Percentiles rank a stretch among this genome's conserved stretches.
Conservation (phyloP, 768 basidiomycete genomes). For the Melanogaster broomeanus region DNA sequence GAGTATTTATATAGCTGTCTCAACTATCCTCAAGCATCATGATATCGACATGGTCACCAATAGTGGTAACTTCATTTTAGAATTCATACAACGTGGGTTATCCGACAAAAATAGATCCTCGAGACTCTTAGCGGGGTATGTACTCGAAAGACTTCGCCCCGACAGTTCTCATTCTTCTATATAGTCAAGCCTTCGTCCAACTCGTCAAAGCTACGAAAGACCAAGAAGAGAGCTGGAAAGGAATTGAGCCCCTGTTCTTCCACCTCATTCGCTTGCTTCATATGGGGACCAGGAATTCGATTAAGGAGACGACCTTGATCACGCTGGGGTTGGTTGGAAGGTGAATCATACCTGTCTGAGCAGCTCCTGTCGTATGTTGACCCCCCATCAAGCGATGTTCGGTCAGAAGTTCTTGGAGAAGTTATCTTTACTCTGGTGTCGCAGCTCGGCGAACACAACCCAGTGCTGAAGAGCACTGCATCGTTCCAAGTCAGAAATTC, state of each 20-base stretch:
- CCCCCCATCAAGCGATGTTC: slow-evolving; percentile 41
- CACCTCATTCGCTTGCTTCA: slow-evolving; percentile 52
- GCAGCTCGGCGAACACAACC: slow-evolving; percentile 67
- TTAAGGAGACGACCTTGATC: slow-evolving; percentile 66
- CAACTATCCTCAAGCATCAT: slow-evolving; percentile 45
- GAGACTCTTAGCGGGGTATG: slow-evolving; percentile 71
- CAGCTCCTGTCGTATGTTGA: slow-evolving; percentile 2
- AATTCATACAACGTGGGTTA: slow-evolving; percentile 50
- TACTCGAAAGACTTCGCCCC: background rate
- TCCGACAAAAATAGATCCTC: slow-evolving; percentile 57
- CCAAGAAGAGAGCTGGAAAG: slow-evolving; percentile 32
- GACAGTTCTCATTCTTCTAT: slow-evolving; percentile 11
- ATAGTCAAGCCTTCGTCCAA: slow-evolving; percentile 47
- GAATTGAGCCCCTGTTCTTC: slow-evolving; percentile 44
- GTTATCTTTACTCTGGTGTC: slow-evolving; percentile 62
- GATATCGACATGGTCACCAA: slow-evolving; percentile 27
- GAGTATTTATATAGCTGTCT: slow-evolving; percentile 42
- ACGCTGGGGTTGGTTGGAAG: slow-evolving; percentile 57
- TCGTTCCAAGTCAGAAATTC: slow-evolving; percentile 56
- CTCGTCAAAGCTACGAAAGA: slow-evolving; percentile 42
- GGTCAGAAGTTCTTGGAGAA: slow-evolving; percentile 55
- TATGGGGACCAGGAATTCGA: slow-evolving; percentile 38
- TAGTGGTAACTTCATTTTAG: slow-evolving; percentile 31
- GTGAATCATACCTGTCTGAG: slow-evolving; percentile 23
- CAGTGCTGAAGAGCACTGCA: slow-evolving; percentile 68